These are phyloP conservation scores for Chaetothyriales sp. DNA, from an alignment of 2,329 filamentous ascomycete species.

Conservation along the genomic window DNA sequence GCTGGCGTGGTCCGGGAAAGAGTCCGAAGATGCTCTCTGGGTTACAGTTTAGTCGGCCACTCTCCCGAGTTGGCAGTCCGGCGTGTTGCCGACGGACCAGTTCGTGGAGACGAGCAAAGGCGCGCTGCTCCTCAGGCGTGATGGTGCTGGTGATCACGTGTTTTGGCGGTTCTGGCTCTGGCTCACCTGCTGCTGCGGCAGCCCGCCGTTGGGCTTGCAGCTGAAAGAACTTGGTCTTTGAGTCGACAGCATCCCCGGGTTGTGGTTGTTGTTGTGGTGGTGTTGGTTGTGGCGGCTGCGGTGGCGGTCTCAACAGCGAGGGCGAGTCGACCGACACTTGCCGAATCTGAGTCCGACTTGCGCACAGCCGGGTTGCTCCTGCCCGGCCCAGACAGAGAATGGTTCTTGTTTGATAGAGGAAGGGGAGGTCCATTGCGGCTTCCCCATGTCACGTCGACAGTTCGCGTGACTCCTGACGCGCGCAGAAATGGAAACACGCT, in stretches of 20 bases:
- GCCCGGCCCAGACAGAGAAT: conserved; percentile 3
- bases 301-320: not conserved
- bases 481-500: not conserved
- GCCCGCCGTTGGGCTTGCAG: not conserved
- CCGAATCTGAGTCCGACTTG: not conserved
- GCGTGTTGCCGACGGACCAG: not conserved
- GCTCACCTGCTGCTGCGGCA: not conserved
- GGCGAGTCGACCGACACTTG: not conserved
- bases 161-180: not conserved
- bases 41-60: not conserved
- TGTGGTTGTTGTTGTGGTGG: not conserved
- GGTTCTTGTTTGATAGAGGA: conserved; percentile 15
- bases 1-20: not conserved
- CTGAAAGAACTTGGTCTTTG: not conserved
- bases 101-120: conserved; percentile 4
- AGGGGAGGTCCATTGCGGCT: conserved; percentile 6
- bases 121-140: conserved; percentile 11
- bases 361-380: not conserved
- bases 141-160: conserved; percentile 4
- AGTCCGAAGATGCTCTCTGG: not conserved
- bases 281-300: not conserved
- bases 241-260: not conserved
- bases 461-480: not conserved
- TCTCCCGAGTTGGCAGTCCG: not conserved
- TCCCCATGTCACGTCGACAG: not conserved